phyloP scores from a whole-genome alignment of 192 early-diverging fungal genomes.

The Linnemannia hyalina region DNA sequence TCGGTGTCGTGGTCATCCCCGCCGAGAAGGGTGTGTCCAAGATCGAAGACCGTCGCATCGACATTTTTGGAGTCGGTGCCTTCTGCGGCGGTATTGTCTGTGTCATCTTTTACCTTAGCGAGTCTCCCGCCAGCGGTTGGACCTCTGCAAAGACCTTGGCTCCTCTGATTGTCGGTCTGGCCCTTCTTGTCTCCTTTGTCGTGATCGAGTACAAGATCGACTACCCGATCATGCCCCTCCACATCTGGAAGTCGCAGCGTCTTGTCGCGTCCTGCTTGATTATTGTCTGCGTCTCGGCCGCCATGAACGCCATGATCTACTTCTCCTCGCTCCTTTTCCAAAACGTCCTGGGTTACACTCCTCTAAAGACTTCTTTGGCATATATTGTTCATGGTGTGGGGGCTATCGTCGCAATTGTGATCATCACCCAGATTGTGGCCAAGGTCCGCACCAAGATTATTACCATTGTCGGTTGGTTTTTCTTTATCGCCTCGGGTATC shows the following conservation, averaged over 20 bases:
- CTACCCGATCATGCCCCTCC: constrained; percentile 33
- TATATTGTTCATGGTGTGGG: constrained; percentile 29
- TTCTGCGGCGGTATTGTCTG: constrained; percentile 29
- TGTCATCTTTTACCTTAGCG: constrained; percentile 44
- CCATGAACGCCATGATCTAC: constrained; percentile 17
- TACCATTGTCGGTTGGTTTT: constrained; percentile 24
- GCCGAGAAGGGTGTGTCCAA: constrained; percentile 13
- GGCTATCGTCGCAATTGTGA: constrained; percentile 8
- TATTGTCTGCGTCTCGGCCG: constrained; percentile 18
- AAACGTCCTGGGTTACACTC: constrained; percentile 12
- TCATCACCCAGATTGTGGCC: constrained; percentile 15
- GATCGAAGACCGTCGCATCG: constrained; percentile 28
- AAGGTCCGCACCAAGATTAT: constrained; percentile 29
- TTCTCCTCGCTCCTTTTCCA: constrained; percentile 24
- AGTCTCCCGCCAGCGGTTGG: constrained; percentile 30
- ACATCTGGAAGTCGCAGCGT: constrained; percentile 19
- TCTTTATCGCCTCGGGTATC: constrained; percentile 25
- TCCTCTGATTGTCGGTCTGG: constrained; percentile 5
- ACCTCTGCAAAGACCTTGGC: constrained; percentile 3
- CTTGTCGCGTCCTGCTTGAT: constrained; percentile 16
- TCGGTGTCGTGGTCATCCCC: constrained; percentile 37
- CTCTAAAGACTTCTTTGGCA: constrained; percentile 10
- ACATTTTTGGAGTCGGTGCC: constrained; percentile 26
- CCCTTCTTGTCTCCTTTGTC: constrained; percentile 12
- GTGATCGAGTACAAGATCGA: constrained; percentile 23